phyloP scores from a whole-genome alignment of 2,329 filamentous ascomycete genomes.

The Epichloe scottii region DNA sequence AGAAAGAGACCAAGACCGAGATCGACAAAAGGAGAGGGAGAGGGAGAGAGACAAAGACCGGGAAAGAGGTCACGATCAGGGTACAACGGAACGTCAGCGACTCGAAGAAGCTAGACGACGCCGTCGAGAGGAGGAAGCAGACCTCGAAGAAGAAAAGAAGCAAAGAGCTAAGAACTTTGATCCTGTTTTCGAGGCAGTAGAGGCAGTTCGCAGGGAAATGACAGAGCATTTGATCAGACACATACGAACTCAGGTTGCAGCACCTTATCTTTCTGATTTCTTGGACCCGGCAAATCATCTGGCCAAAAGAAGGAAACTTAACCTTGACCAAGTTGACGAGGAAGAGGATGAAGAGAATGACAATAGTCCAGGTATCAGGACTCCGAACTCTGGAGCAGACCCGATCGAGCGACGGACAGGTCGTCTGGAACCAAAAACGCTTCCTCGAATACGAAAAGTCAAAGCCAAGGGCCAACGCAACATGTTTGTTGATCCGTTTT shows the following conservation, averaged over 20 bases:
- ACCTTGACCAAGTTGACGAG: constrained; percentile 57
- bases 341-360: constrained; percentile 44
- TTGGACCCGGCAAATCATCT: constrained; percentile 72
- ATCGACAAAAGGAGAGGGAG: constrained; percentile 1
- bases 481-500: constrained; percentile 57
- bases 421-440: constrained; percentile 42
- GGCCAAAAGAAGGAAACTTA: constrained; percentile 67
- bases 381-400: constrained; percentile 51
- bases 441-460: constrained; percentile 65
- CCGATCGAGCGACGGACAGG: constrained; percentile 48
- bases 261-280: constrained; percentile 65
- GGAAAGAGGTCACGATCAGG: constrained; percentile 4
- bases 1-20: constrained; percentile 11
- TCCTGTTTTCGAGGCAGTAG: constrained; percentile 73
- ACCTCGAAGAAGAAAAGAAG: constrained; percentile 81
- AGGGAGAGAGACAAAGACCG: not conserved
- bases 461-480: constrained; percentile 45
- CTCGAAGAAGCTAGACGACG: constrained; percentile 53
- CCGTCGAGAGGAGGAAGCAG: constrained; percentile 63
- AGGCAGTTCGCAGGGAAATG: constrained; percentile 67
- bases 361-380: constrained; percentile 50
- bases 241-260: constrained; percentile 77
- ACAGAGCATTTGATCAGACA: constrained; percentile 79
- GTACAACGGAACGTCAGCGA: constrained; percentile 27
- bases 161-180: constrained; percentile 80